Conservation (phyloP, 495 filamentous ascomycete genomes). For the Annulohypoxylon moriforme region DNA sequence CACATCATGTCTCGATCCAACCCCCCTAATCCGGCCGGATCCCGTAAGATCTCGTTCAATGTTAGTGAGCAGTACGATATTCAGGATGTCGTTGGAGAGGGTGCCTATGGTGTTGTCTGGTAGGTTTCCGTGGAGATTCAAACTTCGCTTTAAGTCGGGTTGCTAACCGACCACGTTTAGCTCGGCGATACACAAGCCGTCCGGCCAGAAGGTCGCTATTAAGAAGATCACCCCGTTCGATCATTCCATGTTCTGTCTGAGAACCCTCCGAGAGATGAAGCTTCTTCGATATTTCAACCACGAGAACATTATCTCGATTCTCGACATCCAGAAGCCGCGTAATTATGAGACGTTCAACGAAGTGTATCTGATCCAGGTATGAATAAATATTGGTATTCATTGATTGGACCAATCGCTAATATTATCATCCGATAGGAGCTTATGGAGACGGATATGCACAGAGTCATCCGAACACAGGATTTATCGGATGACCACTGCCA, state of each 20-base stretch:
- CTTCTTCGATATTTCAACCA: constrained; percentile 99
- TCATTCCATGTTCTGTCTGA: constrained; percentile 98
- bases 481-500: constrained; percentile 99
- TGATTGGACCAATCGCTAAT: constrained; percentile 24
- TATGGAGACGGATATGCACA: constrained; percentile 99
- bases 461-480: constrained; percentile 98
- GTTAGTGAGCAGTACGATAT: constrained; percentile 99
- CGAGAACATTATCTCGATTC: constrained; percentile 99
- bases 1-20: constrained; percentile 55
- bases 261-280: constrained; percentile 99
- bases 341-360: constrained; percentile 97
- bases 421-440: constrained; percentile 73
- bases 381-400: constrained; percentile 22
- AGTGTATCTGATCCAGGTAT: constrained; percentile 97
- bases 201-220: constrained; percentile 98
- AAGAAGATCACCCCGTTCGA: constrained; percentile 99
- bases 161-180: constrained; percentile 60
- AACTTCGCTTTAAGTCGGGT: neutral
- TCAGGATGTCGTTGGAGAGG: constrained; percentile 98
- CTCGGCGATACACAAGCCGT: constrained; percentile 98
- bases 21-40: constrained; percentile 63
- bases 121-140: constrained; percentile 58
- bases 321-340: constrained; percentile 98
- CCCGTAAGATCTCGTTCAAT: constrained; percentile 99
- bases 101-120: constrained; percentile 99